Evolutionary conservation across 805 yeast genomes (phyloP).

Genomic region (Barnettozyma pratensis): DNA sequence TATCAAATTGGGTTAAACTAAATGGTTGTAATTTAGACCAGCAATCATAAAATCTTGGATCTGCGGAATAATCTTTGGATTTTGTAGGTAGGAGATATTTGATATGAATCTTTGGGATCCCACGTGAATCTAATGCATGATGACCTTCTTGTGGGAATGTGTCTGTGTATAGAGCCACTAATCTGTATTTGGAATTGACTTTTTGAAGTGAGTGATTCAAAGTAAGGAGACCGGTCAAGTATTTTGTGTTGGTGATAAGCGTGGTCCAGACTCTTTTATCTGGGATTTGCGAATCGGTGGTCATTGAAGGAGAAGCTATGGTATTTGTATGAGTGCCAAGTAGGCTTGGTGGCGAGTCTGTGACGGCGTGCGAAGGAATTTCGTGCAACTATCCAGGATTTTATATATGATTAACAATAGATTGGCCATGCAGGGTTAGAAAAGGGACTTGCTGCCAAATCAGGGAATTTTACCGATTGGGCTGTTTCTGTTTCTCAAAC

Average conservation of each 20-base stretch:
- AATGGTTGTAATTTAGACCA: conserved; percentile 60
- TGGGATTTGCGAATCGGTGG: neutral
- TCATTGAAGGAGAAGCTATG: neutral
- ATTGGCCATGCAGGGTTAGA: too few species aligned
- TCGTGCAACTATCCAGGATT: too few species aligned
- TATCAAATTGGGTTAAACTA: conserved; percentile 42
- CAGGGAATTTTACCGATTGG: too few species aligned
- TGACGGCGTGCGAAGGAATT: too few species aligned
- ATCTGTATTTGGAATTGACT: conserved; percentile 41
- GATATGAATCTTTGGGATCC: conserved; percentile 37
- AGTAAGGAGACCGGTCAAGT: conserved; percentile 47
- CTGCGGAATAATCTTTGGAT: conserved; percentile 41
- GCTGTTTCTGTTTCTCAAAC: too few species aligned
- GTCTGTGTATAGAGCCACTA: conserved; percentile 50
- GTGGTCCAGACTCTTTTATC: conserved; percentile 46
- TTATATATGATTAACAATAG: too few species aligned
- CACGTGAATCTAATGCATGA: conserved; percentile 31
- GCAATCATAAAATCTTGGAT: conserved; percentile 52
- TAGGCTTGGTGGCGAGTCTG: too few species aligned
- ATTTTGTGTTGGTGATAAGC: conserved; percentile 45
- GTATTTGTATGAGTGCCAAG: neutral
- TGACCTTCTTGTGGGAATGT: conserved; percentile 40
- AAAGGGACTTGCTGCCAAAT: too few species aligned
- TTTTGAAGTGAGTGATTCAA: conserved; percentile 41
- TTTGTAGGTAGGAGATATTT: conserved; percentile 39